Conservation (phyloP, 1,284 basidiomycete genomes). For the Ceratobasidium sp. region DNA sequence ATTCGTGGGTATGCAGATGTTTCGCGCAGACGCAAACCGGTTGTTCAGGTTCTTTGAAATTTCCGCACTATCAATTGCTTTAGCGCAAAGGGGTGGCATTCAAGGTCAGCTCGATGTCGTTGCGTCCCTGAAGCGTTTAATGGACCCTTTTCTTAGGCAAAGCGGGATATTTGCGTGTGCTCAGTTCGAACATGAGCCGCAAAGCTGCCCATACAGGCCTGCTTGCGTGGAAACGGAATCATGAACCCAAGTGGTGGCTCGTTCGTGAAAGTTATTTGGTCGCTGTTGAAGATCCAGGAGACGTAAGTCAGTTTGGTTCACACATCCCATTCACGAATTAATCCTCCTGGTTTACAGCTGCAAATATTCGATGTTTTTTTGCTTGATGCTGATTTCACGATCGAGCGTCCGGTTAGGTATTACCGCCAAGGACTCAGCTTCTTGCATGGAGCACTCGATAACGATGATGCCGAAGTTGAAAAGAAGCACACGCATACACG, state of each 20-base stretch:
- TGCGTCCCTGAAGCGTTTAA: background rate
- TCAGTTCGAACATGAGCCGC: conserved; percentile 52
- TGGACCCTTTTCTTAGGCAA: conserved; percentile 62
- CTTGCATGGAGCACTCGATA: conserved; percentile 52
- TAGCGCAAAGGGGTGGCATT: conserved; percentile 83
- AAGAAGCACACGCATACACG: conserved; percentile 43
- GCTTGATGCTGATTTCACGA: conserved; percentile 88
- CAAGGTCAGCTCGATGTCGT: conserved; percentile 47
- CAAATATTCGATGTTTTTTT: conserved; percentile 93
- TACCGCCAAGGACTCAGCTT: conserved; percentile 79
- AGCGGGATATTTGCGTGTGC: conserved; percentile 78
- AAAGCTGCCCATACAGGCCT: conserved; percentile 56
- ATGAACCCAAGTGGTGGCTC: conserved; percentile 88
- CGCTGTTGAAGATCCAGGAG: conserved; percentile 85
- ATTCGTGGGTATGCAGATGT: conserved; percentile 71
- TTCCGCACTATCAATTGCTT: conserved; percentile 83
- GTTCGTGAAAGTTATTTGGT: conserved; percentile 94
- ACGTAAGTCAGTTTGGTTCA: conserved; percentile 57
- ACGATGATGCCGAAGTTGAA: conserved; percentile 45
- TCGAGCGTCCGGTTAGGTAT: conserved; percentile 78
- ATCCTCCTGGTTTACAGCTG: conserved; percentile 58
- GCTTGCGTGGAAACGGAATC: conserved; percentile 66
- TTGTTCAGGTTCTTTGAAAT: conserved; percentile 95
- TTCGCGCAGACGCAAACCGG: conserved; percentile 92
- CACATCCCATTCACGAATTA: background rate